Conservation (phyloP, 768 basidiomycete genomes). For the Clathrus columnatus region DNA sequence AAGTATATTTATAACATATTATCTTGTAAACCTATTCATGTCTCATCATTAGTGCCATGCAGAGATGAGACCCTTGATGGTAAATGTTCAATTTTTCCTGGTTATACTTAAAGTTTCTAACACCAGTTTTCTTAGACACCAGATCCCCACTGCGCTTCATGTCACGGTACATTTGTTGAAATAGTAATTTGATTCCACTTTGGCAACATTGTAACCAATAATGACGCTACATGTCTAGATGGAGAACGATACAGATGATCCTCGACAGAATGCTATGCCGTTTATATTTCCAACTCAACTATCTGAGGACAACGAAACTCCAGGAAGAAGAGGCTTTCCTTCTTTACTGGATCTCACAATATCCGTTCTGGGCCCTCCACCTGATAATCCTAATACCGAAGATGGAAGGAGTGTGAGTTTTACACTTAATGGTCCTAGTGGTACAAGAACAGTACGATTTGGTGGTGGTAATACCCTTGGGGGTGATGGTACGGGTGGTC, state of each 20-base stretch:
- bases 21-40: slow-evolving; percentile 4
- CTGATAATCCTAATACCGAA: neutral
- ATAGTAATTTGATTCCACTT: slow-evolving; percentile 34
- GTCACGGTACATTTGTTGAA: slow-evolving; percentile 76
- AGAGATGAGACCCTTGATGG: slow-evolving; percentile 86
- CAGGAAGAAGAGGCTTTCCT: neutral
- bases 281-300: neutral
- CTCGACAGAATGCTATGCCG: slow-evolving; percentile 35
- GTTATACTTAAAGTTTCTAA: slow-evolving; percentile 11
- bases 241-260: slow-evolving; percentile 68
- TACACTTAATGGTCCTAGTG: slow-evolving; percentile 6
- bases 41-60: slow-evolving; percentile 56
- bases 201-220: neutral
- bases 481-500: neutral
- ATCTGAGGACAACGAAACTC: neutral
- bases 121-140: slow-evolving; percentile 43
- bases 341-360: neutral
- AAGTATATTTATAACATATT: slow-evolving; percentile 32
- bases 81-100: slow-evolving; percentile 27
- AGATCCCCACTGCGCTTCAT: slow-evolving; percentile 76
- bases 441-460: slow-evolving; percentile 2
- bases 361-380: neutral
- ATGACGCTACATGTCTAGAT: slow-evolving; percentile 36
- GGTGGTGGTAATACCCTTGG: slow-evolving; percentile 1
- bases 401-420: slow-evolving; percentile 3